These are phyloP conservation scores for Colletotrichum melonis DNA, from an alignment of 2,329 filamentous ascomycete species.

Conservation along the genomic window DNA sequence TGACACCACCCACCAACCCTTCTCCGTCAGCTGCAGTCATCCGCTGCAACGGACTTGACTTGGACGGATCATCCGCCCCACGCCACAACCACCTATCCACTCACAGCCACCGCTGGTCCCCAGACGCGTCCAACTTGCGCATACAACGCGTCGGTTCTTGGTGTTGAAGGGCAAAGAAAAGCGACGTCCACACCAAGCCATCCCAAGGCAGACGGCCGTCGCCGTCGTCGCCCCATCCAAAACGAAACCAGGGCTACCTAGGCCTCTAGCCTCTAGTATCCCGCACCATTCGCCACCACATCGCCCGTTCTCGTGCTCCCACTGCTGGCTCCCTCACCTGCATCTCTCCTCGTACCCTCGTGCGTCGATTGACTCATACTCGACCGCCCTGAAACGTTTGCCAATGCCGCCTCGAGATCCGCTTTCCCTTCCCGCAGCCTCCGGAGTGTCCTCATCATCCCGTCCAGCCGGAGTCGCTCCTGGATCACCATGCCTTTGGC, in stretches of 20 bases:
- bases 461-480: constrained; percentile 83
- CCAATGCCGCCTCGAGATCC: constrained; percentile 25
- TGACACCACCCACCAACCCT: not conserved
- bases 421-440: constrained; percentile 56
- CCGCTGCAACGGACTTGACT: constrained; percentile 9
- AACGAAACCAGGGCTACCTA: not conserved
- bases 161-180: constrained; percentile 29
- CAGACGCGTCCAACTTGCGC: constrained; percentile 30
- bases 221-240: not conserved
- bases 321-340: constrained; percentile 30
- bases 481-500: constrained; percentile 82
- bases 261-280: not conserved
- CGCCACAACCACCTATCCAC: constrained; percentile 10
- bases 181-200: constrained; percentile 8
- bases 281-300: constrained; percentile 29
- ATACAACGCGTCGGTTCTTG: constrained; percentile 35
- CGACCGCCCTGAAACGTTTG: constrained; percentile 30
- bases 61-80: constrained; percentile 18
- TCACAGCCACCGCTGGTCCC: constrained; percentile 11
- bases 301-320: constrained; percentile 1
- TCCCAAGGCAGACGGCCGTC: not conserved
- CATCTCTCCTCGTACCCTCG: constrained; percentile 22
- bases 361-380: constrained; percentile 32
- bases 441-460: constrained; percentile 82
- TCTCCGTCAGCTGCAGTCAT: not conserved